Evolutionary conservation across 148 eudicot species (phyloP).

Genomic region (Gaultheria prostrata): DNA sequence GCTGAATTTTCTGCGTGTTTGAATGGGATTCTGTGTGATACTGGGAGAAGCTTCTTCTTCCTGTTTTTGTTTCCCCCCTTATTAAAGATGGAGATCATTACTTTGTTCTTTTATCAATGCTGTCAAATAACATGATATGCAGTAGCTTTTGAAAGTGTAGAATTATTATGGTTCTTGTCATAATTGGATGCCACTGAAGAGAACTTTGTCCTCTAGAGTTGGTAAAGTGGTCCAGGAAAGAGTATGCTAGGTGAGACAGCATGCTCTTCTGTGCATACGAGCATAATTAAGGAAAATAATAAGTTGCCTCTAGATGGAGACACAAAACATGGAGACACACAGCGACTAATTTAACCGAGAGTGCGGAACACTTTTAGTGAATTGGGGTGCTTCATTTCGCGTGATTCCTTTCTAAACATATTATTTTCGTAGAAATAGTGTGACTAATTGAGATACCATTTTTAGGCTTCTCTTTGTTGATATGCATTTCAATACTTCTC

Average conservation of each 20-base stretch:
- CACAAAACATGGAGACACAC: too few relatives aligned
- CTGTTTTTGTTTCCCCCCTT: not conserved
- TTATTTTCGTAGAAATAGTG: not conserved
- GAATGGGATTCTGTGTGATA: not conserved
- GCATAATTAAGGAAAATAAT: not conserved
- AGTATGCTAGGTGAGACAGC: not conserved
- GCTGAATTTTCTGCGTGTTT: not conserved
- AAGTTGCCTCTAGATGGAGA: not conserved
- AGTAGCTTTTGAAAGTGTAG: not conserved
- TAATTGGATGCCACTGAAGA: not conserved
- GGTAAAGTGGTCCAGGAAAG: not conserved
- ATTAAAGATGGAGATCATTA: not conserved
- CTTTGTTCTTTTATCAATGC: not conserved
- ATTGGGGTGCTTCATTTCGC: not conserved
- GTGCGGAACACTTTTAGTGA: not conserved
- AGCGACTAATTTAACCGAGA: not conserved
- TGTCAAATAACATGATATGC: not conserved
- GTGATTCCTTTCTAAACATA: not conserved
- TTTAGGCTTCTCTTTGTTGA: not conserved
- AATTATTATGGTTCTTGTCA: not conserved
- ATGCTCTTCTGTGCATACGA: not conserved
- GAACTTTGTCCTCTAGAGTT: not conserved
- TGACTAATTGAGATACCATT: not conserved
- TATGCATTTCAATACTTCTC: not conserved
- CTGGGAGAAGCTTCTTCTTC: not conserved